Evolutionary conservation across 164 flowering plant genomes (phyloP).

Genomic region (Buxus sempervirens): DNA sequence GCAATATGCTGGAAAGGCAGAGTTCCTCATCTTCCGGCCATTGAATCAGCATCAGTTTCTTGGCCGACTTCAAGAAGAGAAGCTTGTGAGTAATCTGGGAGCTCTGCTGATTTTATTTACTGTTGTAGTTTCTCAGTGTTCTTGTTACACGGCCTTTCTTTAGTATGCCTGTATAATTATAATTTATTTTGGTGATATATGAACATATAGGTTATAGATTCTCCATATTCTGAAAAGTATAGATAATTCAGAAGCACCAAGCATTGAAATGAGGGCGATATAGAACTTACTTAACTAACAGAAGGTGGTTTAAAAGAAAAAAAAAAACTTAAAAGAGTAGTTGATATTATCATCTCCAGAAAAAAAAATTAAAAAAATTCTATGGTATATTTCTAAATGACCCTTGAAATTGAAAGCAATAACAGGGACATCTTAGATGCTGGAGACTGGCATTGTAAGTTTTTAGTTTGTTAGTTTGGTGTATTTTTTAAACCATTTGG

Average conservation of each 20-base stretch:
- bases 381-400: no score
- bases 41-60: slow-evolving; percentile 37
- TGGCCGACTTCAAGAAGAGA: slow-evolving; percentile 50
- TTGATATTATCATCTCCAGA: no score
- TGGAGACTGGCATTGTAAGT: no score
- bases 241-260: neutral
- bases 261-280: neutral
- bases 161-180: neutral
- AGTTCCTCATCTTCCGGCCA: slow-evolving; percentile 35
- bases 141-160: neutral
- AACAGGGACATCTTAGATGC: no score
- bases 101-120: neutral
- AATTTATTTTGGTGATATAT: neutral
- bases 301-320: no score
- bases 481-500: no score
- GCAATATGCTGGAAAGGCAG: slow-evolving; percentile 47
- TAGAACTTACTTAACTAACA: no score
- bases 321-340: no score
- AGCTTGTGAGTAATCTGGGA: slow-evolving; percentile 51
- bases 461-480: no score
- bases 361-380: no score
- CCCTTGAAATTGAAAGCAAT: no score
- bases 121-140: neutral
- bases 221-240: neutral
- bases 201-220: neutral